Evolutionary conservation across 306 rosid species (phyloP).

Genomic region (Vigna trinervia): DNA sequence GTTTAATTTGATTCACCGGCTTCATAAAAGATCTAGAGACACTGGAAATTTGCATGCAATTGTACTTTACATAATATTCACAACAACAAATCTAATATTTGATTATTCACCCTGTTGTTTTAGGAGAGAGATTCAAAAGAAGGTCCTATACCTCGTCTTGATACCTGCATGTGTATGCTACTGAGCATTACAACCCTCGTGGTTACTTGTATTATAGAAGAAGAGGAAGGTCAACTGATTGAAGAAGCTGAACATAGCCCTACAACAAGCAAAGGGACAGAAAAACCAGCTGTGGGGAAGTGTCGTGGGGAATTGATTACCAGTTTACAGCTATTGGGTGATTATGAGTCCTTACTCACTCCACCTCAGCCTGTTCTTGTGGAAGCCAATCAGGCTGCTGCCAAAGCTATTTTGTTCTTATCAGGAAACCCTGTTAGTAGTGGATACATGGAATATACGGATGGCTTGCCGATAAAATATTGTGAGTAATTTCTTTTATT

Average conservation of each 20-base stretch:
- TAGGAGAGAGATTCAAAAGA: constrained; percentile 85
- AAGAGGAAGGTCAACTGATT: constrained; percentile 79
- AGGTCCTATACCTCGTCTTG: constrained; percentile 82
- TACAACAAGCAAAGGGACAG: constrained; percentile 60
- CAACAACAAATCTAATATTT: neutral
- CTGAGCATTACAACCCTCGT: constrained; percentile 76
- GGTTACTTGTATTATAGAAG: constrained; percentile 73
- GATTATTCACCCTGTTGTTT: constrained; percentile 34
- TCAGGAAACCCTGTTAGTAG: constrained; percentile 66
- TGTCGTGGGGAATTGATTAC: constrained; percentile 69
- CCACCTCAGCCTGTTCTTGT: constrained; percentile 68
- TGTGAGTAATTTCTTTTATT: constrained; percentile 62
- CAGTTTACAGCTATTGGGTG: constrained; percentile 82
- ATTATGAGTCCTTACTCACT: constrained; percentile 67
- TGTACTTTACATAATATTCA: constrained; percentile 24
- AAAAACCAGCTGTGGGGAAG: constrained; percentile 60
- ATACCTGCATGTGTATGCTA: constrained; percentile 84
- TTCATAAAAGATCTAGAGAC: neutral
- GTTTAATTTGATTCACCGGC: constrained; percentile 12
- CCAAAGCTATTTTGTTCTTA: constrained; percentile 74
- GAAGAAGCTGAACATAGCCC: constrained; percentile 65
- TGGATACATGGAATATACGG: constrained; percentile 57
- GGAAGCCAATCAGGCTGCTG: constrained; percentile 91
- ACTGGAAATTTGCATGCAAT: constrained; percentile 37
- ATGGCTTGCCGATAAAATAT: constrained; percentile 67